These are phyloP conservation scores for Xylariomycetidae sp. DNA, from an alignment of 2,329 filamentous ascomycete species.

Conservation along the genomic window DNA sequence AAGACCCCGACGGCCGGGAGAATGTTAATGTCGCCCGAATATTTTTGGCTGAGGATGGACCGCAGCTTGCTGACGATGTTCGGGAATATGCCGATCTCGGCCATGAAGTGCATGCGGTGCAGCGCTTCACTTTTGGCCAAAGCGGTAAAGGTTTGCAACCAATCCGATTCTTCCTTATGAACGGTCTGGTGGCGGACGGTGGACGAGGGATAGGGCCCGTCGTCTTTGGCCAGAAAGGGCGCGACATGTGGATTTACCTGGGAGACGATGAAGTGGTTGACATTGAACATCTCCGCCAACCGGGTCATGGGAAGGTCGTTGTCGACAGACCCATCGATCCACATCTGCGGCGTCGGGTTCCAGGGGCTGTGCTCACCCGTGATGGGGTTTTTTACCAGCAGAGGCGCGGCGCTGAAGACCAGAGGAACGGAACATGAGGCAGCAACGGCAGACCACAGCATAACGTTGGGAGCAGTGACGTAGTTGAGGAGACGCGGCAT, in stretches of 20 bases:
- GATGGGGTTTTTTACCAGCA: slow-evolving; percentile 78
- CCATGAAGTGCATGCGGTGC: slow-evolving; percentile 72
- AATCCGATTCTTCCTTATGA: slow-evolving; percentile 41
- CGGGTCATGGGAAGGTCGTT: slow-evolving; percentile 89
- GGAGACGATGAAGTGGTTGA: slow-evolving; percentile 96
- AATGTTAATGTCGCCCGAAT: slow-evolving; percentile 93
- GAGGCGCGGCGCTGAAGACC: slow-evolving; percentile 70
- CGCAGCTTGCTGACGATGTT: slow-evolving; percentile 71
- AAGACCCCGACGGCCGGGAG: slow-evolving; percentile 70
- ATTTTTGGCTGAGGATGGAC: slow-evolving; percentile 82
- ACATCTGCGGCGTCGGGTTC: slow-evolving; percentile 79
- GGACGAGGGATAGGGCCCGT: slow-evolving; percentile 41
- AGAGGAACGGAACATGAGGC: slow-evolving; percentile 90
- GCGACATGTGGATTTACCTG: slow-evolving; percentile 95
- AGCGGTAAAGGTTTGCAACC: slow-evolving; percentile 62
- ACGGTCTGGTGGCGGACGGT: slow-evolving; percentile 19
- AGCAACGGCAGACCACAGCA: slow-evolving; percentile 96
- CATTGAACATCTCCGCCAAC: slow-evolving; percentile 91
- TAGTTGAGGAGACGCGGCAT: slow-evolving; percentile 85
- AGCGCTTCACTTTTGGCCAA: slow-evolving; percentile 75
- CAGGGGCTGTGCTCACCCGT: slow-evolving; percentile 74
- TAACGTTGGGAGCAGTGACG: slow-evolving; percentile 84
- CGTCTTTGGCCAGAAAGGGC: slow-evolving; percentile 74
- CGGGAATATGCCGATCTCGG: slow-evolving; percentile 74
- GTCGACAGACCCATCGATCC: slow-evolving; percentile 93